phyloP scores from a whole-genome alignment of 2,329 filamentous ascomycete species.

The Penicillium digitatum region DNA sequence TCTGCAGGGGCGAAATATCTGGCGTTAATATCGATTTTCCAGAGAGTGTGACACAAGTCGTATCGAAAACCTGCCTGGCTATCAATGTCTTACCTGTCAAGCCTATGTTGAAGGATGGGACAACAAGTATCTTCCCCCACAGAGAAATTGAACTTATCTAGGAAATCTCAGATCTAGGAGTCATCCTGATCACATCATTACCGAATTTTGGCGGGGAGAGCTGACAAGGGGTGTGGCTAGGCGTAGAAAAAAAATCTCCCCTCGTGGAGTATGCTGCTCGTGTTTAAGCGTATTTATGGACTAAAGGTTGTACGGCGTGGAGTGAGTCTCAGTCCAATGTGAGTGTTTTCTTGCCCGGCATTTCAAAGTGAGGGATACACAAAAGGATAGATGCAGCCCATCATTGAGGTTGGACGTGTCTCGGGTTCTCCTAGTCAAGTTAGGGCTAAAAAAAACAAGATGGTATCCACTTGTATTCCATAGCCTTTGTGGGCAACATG shows the following conservation, averaged over 20 bases:
- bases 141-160: neutral
- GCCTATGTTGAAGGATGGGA: neutral
- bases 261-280: conserved; percentile 1
- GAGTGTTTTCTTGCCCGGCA: neutral
- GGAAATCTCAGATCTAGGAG: conserved; percentile 5
- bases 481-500: neutral
- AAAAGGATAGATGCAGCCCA: neutral
- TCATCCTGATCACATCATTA: neutral
- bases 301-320: neutral
- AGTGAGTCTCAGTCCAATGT: neutral
- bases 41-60: neutral
- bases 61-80: no score
- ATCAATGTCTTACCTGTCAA: neutral
- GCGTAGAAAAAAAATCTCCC: neutral
- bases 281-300: neutral
- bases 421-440: neutral
- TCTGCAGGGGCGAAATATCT: neutral
- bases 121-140: neutral
- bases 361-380: neutral
- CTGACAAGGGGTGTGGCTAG: neutral
- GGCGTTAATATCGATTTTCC: neutral
- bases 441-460: neutral
- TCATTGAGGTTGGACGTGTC: neutral
- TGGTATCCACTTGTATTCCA: no score
- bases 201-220: neutral